These are phyloP conservation scores for Schizopora paradoxa DNA, from an alignment of 1,284 basidiomycete genomes.

Conservation along the genomic window DNA sequence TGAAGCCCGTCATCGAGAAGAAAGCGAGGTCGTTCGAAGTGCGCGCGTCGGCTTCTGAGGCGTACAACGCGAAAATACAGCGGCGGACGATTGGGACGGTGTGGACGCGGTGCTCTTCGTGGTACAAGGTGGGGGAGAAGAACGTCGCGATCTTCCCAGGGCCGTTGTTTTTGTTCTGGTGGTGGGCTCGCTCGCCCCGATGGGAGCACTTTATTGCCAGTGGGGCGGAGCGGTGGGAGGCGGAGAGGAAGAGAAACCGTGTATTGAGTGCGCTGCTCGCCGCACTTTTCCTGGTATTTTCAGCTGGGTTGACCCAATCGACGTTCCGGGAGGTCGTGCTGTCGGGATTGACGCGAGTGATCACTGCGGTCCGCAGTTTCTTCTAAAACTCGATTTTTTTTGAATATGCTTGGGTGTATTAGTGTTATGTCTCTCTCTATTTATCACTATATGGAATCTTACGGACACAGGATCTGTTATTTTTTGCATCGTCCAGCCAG, in stretches of 20 bases:
- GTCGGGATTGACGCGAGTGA: too few relatives aligned
- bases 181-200: constrained; percentile 24
- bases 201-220: constrained; percentile 25
- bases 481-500: too few relatives aligned
- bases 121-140: constrained; percentile 24
- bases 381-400: too few relatives aligned
- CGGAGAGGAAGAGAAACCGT: constrained; percentile 9
- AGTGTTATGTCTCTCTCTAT: too few relatives aligned
- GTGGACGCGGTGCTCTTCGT: constrained; percentile 25
- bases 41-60: constrained; percentile 22
- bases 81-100: constrained; percentile 22
- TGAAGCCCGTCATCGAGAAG: constrained; percentile 26
- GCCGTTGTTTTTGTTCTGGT: constrained; percentile 28
- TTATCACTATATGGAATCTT: too few relatives aligned
- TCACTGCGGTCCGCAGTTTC: too few relatives aligned
- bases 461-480: too few relatives aligned
- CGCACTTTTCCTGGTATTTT: too few relatives aligned
- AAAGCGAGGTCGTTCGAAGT: constrained; percentile 26
- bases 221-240: constrained; percentile 25
- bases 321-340: too few relatives aligned
- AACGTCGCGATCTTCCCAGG: constrained; percentile 27
- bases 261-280: too few relatives aligned
- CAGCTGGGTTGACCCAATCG: too few relatives aligned
- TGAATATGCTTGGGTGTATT: too few relatives aligned
- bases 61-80: constrained; percentile 27